These are phyloP conservation scores for Monosporascus sp. DNA, from an alignment of 2,329 filamentous ascomycete genomes.

Conservation along the genomic window DNA sequence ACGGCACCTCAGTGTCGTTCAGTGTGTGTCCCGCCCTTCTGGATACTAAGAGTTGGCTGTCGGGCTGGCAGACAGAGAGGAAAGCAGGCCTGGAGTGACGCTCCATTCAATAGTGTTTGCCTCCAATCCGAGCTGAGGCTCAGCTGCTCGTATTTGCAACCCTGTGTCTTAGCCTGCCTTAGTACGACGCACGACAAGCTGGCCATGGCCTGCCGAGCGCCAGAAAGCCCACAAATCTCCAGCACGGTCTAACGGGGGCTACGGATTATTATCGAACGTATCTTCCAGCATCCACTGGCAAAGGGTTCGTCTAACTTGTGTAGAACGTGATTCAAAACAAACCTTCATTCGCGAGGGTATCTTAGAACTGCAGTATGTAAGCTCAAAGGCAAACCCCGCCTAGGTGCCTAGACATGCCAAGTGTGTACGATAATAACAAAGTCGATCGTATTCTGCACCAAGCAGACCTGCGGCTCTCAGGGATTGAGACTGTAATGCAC, in stretches of 20 bases:
- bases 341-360: too few relatives aligned
- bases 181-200: neutral
- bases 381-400: too few relatives aligned
- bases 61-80: neutral
- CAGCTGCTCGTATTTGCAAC: neutral
- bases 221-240: too few relatives aligned
- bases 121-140: neutral
- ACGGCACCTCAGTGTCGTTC: neutral
- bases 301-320: too few relatives aligned
- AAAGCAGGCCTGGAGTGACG: neutral
- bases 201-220: neutral
- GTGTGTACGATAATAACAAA: too few relatives aligned
- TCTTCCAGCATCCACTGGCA: too few relatives aligned
- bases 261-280: too few relatives aligned
- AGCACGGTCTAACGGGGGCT: too few relatives aligned
- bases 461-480: neutral
- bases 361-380: too few relatives aligned
- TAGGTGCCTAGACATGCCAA: too few relatives aligned
- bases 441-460: too few relatives aligned
- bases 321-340: too few relatives aligned
- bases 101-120: neutral
- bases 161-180: neutral
- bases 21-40: neutral
- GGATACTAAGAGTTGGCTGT: neutral
- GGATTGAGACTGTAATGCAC: slow-evolving; percentile 41